Percentiles rank a stretch among this genome's conserved stretches.
Conservation (phyloP, 768 basidiomycete genomes). For the Suillus alpinus region DNA sequence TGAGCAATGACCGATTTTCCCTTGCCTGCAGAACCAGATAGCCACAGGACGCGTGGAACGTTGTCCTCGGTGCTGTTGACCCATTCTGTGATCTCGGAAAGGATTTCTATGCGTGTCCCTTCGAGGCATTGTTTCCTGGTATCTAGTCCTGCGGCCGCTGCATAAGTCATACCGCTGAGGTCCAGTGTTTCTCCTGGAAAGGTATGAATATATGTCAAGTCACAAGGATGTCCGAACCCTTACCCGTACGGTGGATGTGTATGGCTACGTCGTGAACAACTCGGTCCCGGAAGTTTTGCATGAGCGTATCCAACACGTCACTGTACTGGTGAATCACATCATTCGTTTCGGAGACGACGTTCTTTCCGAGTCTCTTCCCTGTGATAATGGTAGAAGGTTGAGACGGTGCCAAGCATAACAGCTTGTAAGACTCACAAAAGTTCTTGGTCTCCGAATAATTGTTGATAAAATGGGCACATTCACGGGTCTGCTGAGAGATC, state of each 20-base stretch:
- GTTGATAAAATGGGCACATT: conserved; percentile 26
- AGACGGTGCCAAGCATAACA: background rate
- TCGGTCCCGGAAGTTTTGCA: background rate
- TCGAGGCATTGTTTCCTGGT: conserved; percentile 13
- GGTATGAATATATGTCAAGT: background rate
- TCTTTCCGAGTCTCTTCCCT: background rate
- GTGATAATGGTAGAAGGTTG: background rate
- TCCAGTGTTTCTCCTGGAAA: background rate
- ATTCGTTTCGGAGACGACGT: background rate
- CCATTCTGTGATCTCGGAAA: conserved; percentile 27
- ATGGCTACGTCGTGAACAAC: background rate
- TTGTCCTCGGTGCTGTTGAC: conserved; percentile 7
- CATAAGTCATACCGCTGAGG: background rate
- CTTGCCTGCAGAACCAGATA: conserved; percentile 23
- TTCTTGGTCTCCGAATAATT: conserved; percentile 22
- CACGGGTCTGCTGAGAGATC: conserved; percentile 15
- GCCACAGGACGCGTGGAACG: conserved; percentile 15
- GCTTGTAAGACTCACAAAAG: conserved; percentile 15
- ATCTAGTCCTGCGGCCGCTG: conserved; percentile 4
- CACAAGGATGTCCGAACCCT: background rate
- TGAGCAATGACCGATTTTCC: conserved; percentile 20
- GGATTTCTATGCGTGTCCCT: conserved; percentile 22
- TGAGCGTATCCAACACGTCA: background rate
- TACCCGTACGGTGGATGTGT: background rate
- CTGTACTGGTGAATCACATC: background rate